These are phyloP conservation scores for Saccharomyces paradoxus DNA, from an alignment of 805 yeast genomes.

Conservation along the genomic window DNA sequence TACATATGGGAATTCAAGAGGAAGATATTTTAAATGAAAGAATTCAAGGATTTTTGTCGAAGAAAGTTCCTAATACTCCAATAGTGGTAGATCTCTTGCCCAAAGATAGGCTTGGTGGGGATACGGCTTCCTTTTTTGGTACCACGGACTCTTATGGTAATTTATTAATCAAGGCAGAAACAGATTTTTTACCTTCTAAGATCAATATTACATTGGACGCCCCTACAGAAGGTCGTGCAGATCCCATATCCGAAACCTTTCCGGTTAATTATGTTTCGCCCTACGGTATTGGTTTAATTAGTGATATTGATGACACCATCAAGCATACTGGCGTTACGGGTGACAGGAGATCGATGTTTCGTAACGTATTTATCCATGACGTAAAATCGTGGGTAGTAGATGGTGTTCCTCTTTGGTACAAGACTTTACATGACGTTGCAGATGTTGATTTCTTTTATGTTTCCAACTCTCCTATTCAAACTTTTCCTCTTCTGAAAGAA, in stretches of 20 bases:
- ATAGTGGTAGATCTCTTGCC: slow-evolving; percentile 46
- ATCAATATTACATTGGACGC: slow-evolving; percentile 20
- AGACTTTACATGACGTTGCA: slow-evolving; percentile 35
- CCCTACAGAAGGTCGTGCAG: slow-evolving; percentile 9
- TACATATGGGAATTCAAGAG: slow-evolving; percentile 25
- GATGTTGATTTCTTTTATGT: slow-evolving; percentile 77
- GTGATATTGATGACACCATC: slow-evolving; percentile 93
- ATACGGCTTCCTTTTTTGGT: slow-evolving; percentile 35
- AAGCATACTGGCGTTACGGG: slow-evolving; percentile 85
- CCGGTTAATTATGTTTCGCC: slow-evolving; percentile 15
- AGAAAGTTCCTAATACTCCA: slow-evolving; percentile 52
- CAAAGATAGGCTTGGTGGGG: neutral
- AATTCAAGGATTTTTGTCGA: slow-evolving; percentile 60
- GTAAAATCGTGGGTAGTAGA: slow-evolving; percentile 63
- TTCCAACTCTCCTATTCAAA: slow-evolving; percentile 91
- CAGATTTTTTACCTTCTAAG: slow-evolving; percentile 47
- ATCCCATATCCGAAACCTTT: slow-evolving; percentile 9
- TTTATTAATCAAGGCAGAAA: slow-evolving; percentile 45
- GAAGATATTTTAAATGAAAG: slow-evolving; percentile 49
- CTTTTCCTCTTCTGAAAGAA: slow-evolving; percentile 43
- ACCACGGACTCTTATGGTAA: slow-evolving; percentile 62
- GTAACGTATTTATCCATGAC: slow-evolving; percentile 65
- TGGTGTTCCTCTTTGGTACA: slow-evolving; percentile 67
- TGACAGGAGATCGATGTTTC: slow-evolving; percentile 73
- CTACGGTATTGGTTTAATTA: slow-evolving; percentile 62